phyloP scores from a whole-genome alignment of 2,329 filamentous ascomycete genomes.

The Cercospora sp. region DNA sequence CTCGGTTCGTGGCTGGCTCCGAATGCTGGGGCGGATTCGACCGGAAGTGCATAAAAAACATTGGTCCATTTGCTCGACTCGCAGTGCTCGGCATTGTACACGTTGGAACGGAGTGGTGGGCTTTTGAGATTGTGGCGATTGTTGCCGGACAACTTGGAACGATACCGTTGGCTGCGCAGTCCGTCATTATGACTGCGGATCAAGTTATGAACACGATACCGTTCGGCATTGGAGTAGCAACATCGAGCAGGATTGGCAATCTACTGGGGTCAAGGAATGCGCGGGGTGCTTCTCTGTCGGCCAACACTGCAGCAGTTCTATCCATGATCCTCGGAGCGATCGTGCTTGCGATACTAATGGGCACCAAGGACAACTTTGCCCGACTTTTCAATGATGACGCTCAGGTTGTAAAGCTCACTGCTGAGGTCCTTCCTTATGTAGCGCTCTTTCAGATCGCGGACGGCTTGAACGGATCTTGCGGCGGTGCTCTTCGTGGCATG shows the following conservation, averaged over 20 bases:
- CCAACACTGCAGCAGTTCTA: constrained; percentile 72
- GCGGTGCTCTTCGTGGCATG: constrained; percentile 78
- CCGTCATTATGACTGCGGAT: constrained; percentile 63
- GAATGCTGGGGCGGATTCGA: constrained; percentile 77
- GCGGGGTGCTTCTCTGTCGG: constrained; percentile 66
- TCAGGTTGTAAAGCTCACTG: constrained; percentile 69
- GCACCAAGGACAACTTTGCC: constrained; percentile 70
- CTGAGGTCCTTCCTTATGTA: constrained; percentile 78
- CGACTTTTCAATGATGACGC: constrained; percentile 79
- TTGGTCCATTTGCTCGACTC: constrained; percentile 70
- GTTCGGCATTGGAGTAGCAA: constrained; percentile 81
- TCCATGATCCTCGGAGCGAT: constrained; percentile 67
- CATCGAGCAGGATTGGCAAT: constrained; percentile 76
- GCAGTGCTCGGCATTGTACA: constrained; percentile 76
- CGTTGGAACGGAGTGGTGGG: constrained; percentile 89
- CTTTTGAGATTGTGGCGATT: constrained; percentile 85
- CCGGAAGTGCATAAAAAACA: constrained; percentile 63
- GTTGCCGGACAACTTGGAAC: constrained; percentile 79
- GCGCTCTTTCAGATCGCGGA: constrained; percentile 90
- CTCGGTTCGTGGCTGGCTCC: constrained; percentile 67
- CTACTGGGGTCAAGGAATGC: constrained; percentile 69
- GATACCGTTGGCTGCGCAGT: constrained; percentile 75
- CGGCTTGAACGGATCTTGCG: constrained; percentile 81
- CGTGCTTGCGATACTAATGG: constrained; percentile 69
- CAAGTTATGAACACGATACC: constrained; percentile 72